These are phyloP conservation scores for Colletotrichum tamarilloi DNA, from an alignment of 2,329 filamentous ascomycete genomes.

Conservation along the genomic window DNA sequence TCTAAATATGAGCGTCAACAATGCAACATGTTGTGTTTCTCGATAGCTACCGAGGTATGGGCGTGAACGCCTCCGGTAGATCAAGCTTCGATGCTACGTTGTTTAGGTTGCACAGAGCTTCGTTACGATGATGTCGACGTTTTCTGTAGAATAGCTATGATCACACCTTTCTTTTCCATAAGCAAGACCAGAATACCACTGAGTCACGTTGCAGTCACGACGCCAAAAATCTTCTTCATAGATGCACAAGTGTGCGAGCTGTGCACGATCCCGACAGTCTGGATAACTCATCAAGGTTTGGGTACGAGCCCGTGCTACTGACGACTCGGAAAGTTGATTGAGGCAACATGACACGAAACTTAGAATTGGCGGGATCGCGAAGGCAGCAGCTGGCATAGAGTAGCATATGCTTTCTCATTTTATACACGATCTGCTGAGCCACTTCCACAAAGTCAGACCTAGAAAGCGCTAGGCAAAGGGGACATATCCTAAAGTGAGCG, in stretches of 20 bases:
- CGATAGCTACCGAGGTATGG: background rate
- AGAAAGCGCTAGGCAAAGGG: background rate
- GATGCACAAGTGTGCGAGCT: background rate
- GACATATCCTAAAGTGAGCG: background rate
- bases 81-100: background rate
- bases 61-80: background rate
- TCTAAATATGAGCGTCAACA: background rate
- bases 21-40: background rate
- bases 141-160: background rate
- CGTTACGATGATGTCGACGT: background rate
- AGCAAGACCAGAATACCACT: background rate
- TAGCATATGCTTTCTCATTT: background rate
- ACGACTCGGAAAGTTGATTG: background rate
- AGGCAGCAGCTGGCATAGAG: too few relatives aligned
- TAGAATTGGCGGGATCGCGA: background rate
- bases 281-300: background rate
- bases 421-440: background rate
- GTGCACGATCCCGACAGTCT: background rate
- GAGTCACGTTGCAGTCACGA: slow-evolving; percentile 9
- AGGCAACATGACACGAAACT: background rate
- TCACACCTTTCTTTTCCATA: background rate
- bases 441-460: background rate
- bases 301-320: background rate
- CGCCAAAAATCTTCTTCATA: background rate
- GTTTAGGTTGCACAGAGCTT: background rate